Conservation (phyloP, 129 eudicot species). For the Lactuca saligna region DNA sequence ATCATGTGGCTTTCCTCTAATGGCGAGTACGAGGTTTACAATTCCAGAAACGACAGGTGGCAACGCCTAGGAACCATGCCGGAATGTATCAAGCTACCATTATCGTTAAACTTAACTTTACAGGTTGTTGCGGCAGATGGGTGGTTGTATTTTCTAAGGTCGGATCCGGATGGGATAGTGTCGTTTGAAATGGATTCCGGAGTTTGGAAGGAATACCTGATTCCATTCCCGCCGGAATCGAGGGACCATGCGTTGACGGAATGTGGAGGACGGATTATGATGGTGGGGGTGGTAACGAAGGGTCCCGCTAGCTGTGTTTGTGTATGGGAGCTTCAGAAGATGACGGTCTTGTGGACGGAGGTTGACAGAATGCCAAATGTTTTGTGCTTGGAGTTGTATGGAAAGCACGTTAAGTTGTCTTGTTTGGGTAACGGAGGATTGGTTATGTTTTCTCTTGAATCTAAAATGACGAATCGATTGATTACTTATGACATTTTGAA, state of each 20-base stretch:
- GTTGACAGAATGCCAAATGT: constrained; percentile 99
- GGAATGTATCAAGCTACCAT: constrained; percentile 55
- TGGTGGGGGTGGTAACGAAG: constrained; percentile 78
- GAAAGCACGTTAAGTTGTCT: constrained; percentile 83
- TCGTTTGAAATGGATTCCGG: constrained; percentile 47
- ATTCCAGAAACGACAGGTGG: constrained; percentile 61
- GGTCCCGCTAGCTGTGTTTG: constrained; percentile 79
- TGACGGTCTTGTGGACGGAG: constrained; percentile 98
- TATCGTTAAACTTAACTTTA: constrained; percentile 55
- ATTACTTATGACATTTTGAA: constrained; percentile 62
- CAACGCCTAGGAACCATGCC: constrained; percentile 56
- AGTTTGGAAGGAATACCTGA: constrained; percentile 62
- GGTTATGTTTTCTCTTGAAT: constrained; percentile 78
- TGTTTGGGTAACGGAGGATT: constrained; percentile 86
- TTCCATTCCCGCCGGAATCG: constrained; percentile 61
- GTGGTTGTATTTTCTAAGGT: constrained; percentile 60
- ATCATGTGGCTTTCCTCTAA: constrained; percentile 73
- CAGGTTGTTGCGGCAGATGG: constrained; percentile 50
- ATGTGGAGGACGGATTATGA: constrained; percentile 63
- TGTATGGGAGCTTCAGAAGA: constrained; percentile 95
- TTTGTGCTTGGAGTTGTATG: constrained; percentile 94
- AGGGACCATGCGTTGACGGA: constrained; percentile 66
- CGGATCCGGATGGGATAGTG: constrained; percentile 77
- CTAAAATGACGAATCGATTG: constrained; percentile 58
- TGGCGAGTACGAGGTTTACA: constrained; percentile 77